Evolutionary conservation across 345 rosid species (phyloP), one percentile per base, ranked within the genome.

Genomic region (Syzygium oleosum): DNA sequence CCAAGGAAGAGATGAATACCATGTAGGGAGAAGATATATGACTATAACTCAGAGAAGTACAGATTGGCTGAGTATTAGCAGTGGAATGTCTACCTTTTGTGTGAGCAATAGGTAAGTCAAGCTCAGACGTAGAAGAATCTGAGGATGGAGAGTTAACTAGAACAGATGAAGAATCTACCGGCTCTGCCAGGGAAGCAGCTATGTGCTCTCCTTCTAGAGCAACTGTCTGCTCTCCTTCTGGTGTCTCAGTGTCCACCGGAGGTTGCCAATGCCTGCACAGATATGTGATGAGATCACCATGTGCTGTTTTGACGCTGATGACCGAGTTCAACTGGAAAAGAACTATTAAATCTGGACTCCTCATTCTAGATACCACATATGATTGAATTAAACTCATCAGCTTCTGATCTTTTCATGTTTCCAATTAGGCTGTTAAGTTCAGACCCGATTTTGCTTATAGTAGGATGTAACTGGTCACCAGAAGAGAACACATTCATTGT

Each of bases 401-500:
- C 56, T 85, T 88, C 88, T 51, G 90, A 87, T 89, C 63, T 91
- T 52, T 16, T 84, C 96, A 97, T 95, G 91, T 94, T 92, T 84
- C 88, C 89, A 34, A 88, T 89, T 63, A 95, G 87, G 88, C 91
- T 90, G 51, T 86, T 88, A 68, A 93, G 88, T 87, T 93, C 96
- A 49, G 89, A 88, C 89, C 91, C 90, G 85, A 94, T 93, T 88
- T 89, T 89, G 83, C 85, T 87, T 51, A 91, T 84, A 55, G 58
- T 58, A 10, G 91, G 88, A 87, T 93, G 95, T 51, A 89, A 90
- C 65, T 93, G 94, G 90, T 95, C 95, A 49, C 94, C 95, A 7
- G 98, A 95, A 83, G 93, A 88, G 89, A 96, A 94, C 9, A 89
- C 91, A 51, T 91, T 93, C 87, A 95, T 88, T 61, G 58, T 87